Base-by-base conservation (phyloP, 2,329 filamentous ascomycete species). In the Lecanicillium sp. region DNA sequence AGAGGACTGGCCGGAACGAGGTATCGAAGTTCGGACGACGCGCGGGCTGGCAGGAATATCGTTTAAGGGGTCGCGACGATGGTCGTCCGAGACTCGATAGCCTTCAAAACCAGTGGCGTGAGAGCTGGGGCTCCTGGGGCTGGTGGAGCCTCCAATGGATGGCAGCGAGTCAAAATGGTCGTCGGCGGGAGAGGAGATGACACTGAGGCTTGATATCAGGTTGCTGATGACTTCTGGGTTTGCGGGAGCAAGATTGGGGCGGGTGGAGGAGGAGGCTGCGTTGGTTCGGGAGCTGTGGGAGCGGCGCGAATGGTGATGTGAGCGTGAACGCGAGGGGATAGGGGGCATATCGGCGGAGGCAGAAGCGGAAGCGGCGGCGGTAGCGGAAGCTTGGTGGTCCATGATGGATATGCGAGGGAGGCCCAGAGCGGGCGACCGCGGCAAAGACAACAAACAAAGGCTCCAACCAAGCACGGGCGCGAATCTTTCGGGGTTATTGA, bases 21-120 rank as follows among this genome's bases (percentile, higher is more conserved):
- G 85, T 63, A 90, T 90, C 26, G 88, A 80, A 26, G 90, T 95
- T 54, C 85, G 83, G 57, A 94, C 78, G 47, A 91, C 78, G 15
- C 90, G 89, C 11, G 88, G 70, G 40, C 72, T 70, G 19, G 81
- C 80, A 24, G 81, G 75, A 37, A 83, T 67, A 47, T 84, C 77
- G 66, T 83, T 75, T 54, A 83, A 65, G 36, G 58, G 58, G 29
- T 74, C 70, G 41, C 77, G 70, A 37, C 70, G 60, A 11, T 74
- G 59, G 15, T 78, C 72, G 44, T 73, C 72, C 15, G 71, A 68
- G 4, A 75, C 69, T 39, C 75, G 69, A 42, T 75, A 70, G 63
- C 5, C 12, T 5, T 11, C 4, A 21, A 33, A 41, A 37, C 17
- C 37, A n/a, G 19, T 8, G 20, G 26, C 20, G 24, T 29, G 10